phyloP scores from a whole-genome alignment of 2,329 filamentous ascomycete genomes.

The Epicoccum nigrum region DNA sequence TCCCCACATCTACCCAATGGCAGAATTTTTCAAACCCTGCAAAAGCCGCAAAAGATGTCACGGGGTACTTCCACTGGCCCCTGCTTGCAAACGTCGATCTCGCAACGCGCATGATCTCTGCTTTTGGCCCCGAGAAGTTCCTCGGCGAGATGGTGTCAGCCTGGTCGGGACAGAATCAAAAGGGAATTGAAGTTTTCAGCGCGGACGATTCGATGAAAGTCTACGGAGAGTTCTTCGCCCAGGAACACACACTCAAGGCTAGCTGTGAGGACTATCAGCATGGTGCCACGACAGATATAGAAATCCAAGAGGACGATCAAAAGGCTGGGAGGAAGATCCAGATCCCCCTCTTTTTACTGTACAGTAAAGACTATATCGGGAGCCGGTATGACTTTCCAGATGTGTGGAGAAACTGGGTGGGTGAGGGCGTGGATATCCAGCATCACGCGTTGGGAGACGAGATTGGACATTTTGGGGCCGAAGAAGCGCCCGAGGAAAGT shows the following conservation, averaged over 20 bases:
- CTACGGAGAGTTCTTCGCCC: constrained; percentile 53
- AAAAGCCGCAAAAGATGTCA: constrained; percentile 50
- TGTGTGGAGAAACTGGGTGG: constrained; percentile 59
- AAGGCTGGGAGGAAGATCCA: constrained; percentile 52
- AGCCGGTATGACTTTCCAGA: constrained; percentile 56
- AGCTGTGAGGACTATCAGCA: constrained; percentile 65
- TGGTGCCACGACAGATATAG: constrained; percentile 59
- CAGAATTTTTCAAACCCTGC: constrained; percentile 48
- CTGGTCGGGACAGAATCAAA: constrained; percentile 40
- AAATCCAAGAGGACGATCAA: constrained; percentile 57
- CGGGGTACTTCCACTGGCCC: constrained; percentile 65
- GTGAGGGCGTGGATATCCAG: constrained; percentile 53
- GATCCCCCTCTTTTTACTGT: constrained; percentile 58
- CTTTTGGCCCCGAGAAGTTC: constrained; percentile 52
- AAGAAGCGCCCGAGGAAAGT: constrained; percentile 58
- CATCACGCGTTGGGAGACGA: constrained; percentile 57
- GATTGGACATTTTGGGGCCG: constrained; percentile 63
- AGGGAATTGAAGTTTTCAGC: constrained; percentile 20
- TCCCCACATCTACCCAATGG: constrained; percentile 63
- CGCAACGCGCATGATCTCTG: constrained; percentile 58
- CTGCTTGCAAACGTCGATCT: constrained; percentile 61
- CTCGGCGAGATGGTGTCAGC: constrained; percentile 43
- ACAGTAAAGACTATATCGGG: constrained; percentile 58
- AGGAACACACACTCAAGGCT: constrained; percentile 53
- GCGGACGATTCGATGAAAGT: constrained; percentile 44